A percentile compares a stretch with the other conserved stretches of the same genome.
These are phyloP conservation scores for Capsicum chinense DNA, from an alignment of 257 asterid species.

Conservation along the genomic window DNA sequence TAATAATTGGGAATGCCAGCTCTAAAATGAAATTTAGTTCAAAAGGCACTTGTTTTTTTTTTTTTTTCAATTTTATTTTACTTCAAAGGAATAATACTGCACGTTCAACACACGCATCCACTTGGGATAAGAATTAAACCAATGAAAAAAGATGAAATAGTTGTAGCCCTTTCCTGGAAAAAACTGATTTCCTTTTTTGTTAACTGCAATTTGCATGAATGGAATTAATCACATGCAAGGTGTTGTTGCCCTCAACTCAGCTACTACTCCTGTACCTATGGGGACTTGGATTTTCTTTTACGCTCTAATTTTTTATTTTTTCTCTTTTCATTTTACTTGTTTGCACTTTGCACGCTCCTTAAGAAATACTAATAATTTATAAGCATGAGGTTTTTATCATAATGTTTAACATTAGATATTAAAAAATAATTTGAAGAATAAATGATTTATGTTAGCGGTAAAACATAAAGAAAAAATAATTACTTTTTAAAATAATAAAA, in stretches of 20 bases:
- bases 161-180: no score
- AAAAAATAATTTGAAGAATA: no score
- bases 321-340: no score
- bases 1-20: not conserved
- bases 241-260: constrained; percentile 13
- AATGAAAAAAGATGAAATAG: not conserved
- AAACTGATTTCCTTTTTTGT: not conserved
- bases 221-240: not conserved
- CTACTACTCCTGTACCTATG: constrained; percentile 10
- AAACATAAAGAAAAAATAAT: no score
- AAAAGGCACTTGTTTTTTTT: not conserved
- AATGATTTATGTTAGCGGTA: no score
- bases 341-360: no score
- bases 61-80: not conserved
- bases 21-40: not conserved
- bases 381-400: no score
- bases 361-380: no score
- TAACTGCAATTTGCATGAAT: not conserved
- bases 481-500: no score
- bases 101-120: not conserved
- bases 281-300: not conserved
- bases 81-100: not conserved
- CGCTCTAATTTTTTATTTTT: not conserved
- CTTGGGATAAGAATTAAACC: not conserved
- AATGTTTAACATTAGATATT: no score